These are phyloP conservation scores for Penicillium psychrofluorescens DNA, from an alignment of 495 filamentous ascomycete genomes.

Conservation along the genomic window DNA sequence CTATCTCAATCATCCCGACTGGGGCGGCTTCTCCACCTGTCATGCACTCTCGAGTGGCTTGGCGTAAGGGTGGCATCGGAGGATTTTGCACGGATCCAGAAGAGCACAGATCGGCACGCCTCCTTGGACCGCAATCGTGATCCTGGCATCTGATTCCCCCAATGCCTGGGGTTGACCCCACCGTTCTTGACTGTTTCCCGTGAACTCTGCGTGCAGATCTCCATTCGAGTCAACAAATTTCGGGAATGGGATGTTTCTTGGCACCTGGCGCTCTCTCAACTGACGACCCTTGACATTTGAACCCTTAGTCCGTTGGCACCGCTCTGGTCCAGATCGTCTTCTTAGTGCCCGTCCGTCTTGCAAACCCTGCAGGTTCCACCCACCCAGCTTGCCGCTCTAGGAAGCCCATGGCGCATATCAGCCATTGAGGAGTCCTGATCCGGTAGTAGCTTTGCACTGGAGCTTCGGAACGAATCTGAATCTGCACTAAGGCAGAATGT, in stretches of 20 bases:
- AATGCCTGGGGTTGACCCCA: constrained; percentile 4
- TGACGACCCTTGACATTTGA: neutral
- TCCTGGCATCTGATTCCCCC: constrained; percentile 10
- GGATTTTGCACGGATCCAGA: constrained; percentile 3
- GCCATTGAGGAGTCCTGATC: constrained; percentile 4
- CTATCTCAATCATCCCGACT: constrained; percentile 11
- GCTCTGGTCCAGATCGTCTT: constrained; percentile 6
- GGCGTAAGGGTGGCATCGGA: neutral
- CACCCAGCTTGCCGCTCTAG: constrained; percentile 1
- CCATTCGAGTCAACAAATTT: constrained; percentile 1
- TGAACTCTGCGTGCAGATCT: constrained; percentile 12
- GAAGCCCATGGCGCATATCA: constrained; percentile 12
- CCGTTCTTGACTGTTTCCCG: constrained; percentile 19
- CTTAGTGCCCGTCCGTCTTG: neutral
- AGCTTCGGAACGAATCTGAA: constrained; percentile 4
- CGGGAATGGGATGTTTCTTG: neutral
- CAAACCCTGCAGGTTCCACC: constrained; percentile 12
- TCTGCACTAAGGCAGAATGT: neutral
- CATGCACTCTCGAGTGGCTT: constrained; percentile 1
- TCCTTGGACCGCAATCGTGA: constrained; percentile 5
- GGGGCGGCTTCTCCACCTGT: constrained; percentile 6
- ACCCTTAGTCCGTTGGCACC: neutral
- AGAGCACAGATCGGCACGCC: constrained; percentile 8
- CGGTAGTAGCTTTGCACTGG: neutral
- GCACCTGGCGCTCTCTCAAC: too few species aligned